Evolutionary conservation across 371 early-diverging fungal species (phyloP), one percentile per base, ranked within the genome.

Genomic region (Actinomortierella ambigua): DNA sequence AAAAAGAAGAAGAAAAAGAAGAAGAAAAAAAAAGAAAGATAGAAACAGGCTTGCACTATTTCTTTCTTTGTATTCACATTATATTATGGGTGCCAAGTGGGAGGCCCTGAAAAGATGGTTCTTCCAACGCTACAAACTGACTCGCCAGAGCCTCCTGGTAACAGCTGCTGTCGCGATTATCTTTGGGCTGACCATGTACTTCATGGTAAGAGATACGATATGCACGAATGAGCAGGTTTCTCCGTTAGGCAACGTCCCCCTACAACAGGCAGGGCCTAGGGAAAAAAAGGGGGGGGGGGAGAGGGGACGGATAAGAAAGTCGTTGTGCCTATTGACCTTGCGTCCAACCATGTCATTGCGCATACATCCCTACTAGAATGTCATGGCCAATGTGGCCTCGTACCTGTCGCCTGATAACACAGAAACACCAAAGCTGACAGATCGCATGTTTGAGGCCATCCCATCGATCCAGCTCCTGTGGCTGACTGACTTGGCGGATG

Each of bases 321-420:
- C n/a, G n/a, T n/a, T n/a, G n/a, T n/a, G n/a, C n/a, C 11, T 34
- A 34, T 11, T 34, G 34, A 34, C 34, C 4, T 1, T 41, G 22
- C 40, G 20, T 55, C 5, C 40, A 23, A 13, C n/a, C 11, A 39
- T 3, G 11, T 40, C 23, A 20, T 48, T 11, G 20, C 3, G 34
- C 18, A 6, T 40, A 44, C 28, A 34, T 11, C 44, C 23, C 28
- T 27, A 9, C 17, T 65, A 76, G 85, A 82, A 82, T 64, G 84
- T 86, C 43, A 78, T 85, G 78, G 81, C 86, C 49, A 86, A 85
- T 53, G 73, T 82, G 5, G 86, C 86, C 1, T 83, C 82, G n/a
- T 77, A 80, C 57, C 79, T 83, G 22, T 82, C 84, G 59, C 80
- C 70, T 28, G 63, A 68, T 43, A 80, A 83, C 23, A 78, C 77